Conservation (phyloP, 1,284 basidiomycete genomes). For the Apiotrichum akiyoshidainum region DNA sequence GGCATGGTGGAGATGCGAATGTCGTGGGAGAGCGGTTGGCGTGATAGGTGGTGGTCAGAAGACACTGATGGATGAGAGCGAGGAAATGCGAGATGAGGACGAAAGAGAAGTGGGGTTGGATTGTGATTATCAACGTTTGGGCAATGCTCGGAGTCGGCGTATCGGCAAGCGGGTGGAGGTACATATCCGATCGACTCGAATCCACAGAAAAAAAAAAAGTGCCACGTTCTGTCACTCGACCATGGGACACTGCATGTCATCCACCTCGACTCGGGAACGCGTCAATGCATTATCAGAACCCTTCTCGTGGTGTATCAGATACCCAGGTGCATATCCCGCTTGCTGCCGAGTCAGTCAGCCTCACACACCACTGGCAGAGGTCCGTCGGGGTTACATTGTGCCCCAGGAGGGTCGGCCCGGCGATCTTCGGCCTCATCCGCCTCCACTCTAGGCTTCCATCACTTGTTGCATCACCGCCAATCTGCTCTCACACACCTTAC, state of each 20-base stretch:
- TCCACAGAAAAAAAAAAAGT: neutral
- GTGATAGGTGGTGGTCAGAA: neutral
- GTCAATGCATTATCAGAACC: neutral
- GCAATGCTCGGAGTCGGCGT: neutral
- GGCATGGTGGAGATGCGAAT: constrained; percentile 40
- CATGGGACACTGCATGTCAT: neutral
- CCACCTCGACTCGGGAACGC: neutral
- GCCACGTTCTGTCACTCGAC: neutral
- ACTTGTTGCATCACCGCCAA: too few relatives aligned
- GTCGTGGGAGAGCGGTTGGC: neutral
- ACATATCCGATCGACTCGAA: neutral
- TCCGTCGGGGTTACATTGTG: too few relatives aligned
- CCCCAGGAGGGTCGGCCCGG: too few relatives aligned
- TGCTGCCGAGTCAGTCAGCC: neutral
- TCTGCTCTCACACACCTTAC: too few relatives aligned
- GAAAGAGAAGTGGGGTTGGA: neutral
- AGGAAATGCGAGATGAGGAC: neutral
- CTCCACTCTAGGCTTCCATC: too few relatives aligned
- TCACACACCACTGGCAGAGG: neutral
- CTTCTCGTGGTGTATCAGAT: too few relatives aligned
- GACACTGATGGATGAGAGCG: neutral
- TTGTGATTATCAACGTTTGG: neutral
- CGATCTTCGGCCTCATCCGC: too few relatives aligned
- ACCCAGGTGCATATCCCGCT: too few relatives aligned
- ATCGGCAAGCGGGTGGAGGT: neutral